phyloP scores from a whole-genome alignment of 2,329 filamentous ascomycete genomes.

The Phoma sp. region DNA sequence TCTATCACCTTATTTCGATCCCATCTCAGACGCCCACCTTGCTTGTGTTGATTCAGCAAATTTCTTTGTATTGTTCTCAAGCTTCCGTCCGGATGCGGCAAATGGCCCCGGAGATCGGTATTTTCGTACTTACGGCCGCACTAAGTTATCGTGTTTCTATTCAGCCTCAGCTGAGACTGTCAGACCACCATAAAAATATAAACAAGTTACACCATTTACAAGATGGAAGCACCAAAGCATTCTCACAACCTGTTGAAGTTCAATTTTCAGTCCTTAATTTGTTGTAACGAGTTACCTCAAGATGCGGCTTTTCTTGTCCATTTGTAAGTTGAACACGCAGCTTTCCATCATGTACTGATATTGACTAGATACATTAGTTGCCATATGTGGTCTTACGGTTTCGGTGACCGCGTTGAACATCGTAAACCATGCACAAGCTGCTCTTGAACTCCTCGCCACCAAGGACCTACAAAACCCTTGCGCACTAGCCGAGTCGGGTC shows the following conservation, averaged over 20 bases:
- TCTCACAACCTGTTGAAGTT: not conserved
- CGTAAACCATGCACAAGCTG: not conserved
- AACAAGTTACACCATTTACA: not conserved
- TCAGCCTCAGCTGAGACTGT: constrained; percentile 16
- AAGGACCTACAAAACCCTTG: constrained; percentile 29
- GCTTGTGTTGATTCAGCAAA: no score
- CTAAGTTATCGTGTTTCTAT: constrained; percentile 1
- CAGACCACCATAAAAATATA: constrained; percentile 1
- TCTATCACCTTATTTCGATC: no score
- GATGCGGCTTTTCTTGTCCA: constrained; percentile 2
- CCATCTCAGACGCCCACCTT: no score
- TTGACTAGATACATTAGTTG: not conserved
- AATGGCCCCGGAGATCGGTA: not conserved
- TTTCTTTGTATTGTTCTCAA: not conserved
- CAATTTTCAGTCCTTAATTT: not conserved
- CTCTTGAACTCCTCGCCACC: not conserved
- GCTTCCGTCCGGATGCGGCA: constrained; percentile 6
- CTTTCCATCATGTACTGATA: not conserved
- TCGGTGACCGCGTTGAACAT: not conserved
- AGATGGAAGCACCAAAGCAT: not conserved
- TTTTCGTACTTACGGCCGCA: constrained; percentile 11
- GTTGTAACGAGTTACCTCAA: not conserved
- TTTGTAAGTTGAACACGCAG: not conserved
- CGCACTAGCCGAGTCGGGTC: constrained; percentile 25
- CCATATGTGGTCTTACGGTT: not conserved